Evolutionary conservation across 2,329 filamentous ascomycete species (phyloP).

Genomic region (Sarocladium brachiariae): DNA sequence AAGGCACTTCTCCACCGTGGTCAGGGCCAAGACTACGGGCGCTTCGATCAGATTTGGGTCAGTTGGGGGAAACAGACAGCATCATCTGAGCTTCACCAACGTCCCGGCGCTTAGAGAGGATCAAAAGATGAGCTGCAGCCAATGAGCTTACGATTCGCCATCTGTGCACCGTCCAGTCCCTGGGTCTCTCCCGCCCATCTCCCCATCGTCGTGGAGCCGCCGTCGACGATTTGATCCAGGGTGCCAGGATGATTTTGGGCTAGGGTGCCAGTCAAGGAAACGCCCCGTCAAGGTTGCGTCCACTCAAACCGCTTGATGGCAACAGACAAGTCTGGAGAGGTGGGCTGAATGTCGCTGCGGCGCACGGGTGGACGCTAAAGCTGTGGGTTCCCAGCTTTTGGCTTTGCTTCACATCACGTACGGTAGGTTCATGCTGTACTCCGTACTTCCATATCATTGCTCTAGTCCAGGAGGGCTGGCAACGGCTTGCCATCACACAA

Average conservation of each 20-base stretch:
- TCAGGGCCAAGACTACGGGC: conserved; percentile 8
- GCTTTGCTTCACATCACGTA: background rate
- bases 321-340: background rate
- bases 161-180: conserved; percentile 3
- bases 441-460: no score
- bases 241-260: conserved; percentile 3
- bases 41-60: conserved; percentile 4
- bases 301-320: background rate
- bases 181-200: conserved; percentile 5
- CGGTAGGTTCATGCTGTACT: background rate
- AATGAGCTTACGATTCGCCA: conserved; percentile 1
- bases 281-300: conserved; percentile 7
- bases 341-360: background rate
- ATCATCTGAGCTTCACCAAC: background rate
- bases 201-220: background rate
- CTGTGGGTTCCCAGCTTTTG: background rate
- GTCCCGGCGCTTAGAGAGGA: conserved; percentile 8
- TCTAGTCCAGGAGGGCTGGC: background rate
- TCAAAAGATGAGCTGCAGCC: background rate
- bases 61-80: background rate
- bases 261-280: background rate
- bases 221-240: conserved; percentile 1
- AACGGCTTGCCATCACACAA: background rate
- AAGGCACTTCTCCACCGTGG: background rate
- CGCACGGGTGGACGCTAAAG: background rate